Evolutionary conservation across 1,284 basidiomycete species (phyloP), one percentile per base, ranked within the genome.

Genomic region (Tausonia pullulans): DNA sequence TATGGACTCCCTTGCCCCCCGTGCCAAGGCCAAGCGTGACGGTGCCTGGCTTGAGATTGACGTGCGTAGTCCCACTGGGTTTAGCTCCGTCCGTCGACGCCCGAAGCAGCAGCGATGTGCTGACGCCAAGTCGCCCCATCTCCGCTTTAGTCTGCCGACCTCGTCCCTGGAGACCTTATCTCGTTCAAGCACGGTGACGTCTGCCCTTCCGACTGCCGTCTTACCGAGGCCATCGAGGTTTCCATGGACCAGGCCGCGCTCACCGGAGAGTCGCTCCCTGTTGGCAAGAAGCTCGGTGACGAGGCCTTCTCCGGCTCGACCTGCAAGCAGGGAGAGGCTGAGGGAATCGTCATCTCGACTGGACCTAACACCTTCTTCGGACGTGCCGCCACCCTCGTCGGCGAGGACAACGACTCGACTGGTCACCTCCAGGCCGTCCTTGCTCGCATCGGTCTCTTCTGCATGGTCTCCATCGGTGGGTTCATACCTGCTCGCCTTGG

Each of bases 371-470:
- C 90, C 70, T 94, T 94, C 83, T 93, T 94, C 81, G 90, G 91
- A 81, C 88, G 89, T 73, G 92, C 92, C 63, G 93, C 93, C 40
- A 90, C 90, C 62, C 87, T 97, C 67, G 93, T 97, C 75, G 92
- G 92, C 54, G 88, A 90, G 75, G 93, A 96, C 74, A 90, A 96
- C 74, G 93, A 97, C 76, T 90, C 90, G 71, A 91, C 89, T 27
- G 93, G 94, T 78, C 94, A 97, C 79, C 85, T 98, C 82, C 93
- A 96, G 79, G 93, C 92, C 84, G 95, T 96, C 81, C 84, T 96
- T 66, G 91, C 90, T 64, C 88, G 93, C 75, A 96, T 97, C 71
- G 93, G 93, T 71, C 87, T 91, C 54, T 96, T 96, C 86, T 96
- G 92, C 79, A 79, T 97, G 66, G 84, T 93, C 72, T 87, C 88